Evolutionary conservation across 768 basidiomycete genomes (phyloP), one percentile per base, ranked within the genome.

Genomic region (Lentinula edodes): DNA sequence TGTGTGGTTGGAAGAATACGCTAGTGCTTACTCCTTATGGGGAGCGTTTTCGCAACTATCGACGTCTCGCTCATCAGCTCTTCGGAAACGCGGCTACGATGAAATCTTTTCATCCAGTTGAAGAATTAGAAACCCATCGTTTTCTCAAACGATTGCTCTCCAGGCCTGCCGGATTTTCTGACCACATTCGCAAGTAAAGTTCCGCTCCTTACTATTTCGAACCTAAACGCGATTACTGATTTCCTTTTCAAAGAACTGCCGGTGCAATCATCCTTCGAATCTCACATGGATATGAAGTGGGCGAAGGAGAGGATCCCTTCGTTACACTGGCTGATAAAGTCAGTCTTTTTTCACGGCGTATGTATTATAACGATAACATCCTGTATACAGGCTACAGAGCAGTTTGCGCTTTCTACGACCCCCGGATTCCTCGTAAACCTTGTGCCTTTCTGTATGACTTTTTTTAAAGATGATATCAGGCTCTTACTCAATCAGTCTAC

Each of bases 371-470:
- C 3, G 23, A 15, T 28, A 39, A 23, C n/a, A 6, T 8, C 10
- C 8, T 28, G 10, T 15, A 8, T 10, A 56, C n/a, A 56, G 55
- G 59, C 59, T 28, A 60, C 59, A n/a, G 59, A 60, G 46, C 59
- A 60, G n/a, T 60, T 60, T 23, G 45, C 50, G 10, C 43, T 50
- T 7, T 60, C 59, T 32, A 75, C 76, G 0, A 75, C 79, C 5
- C 82, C 78, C 28, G 78, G 78, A 2, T 80, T 76, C 61, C 62
- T 80, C 50, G 83, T 86, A 18, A 81, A 85, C 58, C 66, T 83
- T 9, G 66, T 86, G 9, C 85, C 85, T 6, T 67, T 75, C 16
- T 58, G 79, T 79, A 58, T 60, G 76, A 69, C 15, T 56, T 32
- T 12, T 28, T 38, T 39, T 35, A n/a, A n/a, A 20, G 3, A 20